Evolutionary conservation across 2,329 filamentous ascomycete species (phyloP), one percentile per base, ranked within the genome.

Genomic region (Trichoderma sp.): DNA sequence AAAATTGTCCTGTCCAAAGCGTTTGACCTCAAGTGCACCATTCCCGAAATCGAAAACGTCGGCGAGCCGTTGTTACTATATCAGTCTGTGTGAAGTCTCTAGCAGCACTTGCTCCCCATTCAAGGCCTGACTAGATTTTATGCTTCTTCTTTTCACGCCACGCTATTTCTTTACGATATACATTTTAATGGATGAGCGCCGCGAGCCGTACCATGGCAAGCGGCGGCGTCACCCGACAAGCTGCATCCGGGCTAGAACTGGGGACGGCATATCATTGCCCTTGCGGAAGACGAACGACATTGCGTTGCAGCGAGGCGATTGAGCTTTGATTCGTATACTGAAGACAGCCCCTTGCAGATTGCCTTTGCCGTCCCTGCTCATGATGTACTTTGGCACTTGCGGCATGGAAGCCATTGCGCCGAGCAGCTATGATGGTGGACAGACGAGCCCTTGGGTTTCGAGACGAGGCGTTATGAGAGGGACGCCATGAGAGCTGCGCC

Each of bases 1-100:
- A 99, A 99, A 79, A 99, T 99, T 72, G 95, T 99, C 65, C 85
- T 99, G 26, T 97, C 94, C 69, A 99, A 99, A 80, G 95, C 95
- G 2, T 99, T 99, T 76, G 95, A 99, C 77, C 85, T 99, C 66
- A 97, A 97, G 78, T 99, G 95, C 82, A 99, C 95, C 34, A 98
- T 99, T 75, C 95, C 95, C 55, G 95, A 99, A 79, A 98, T 99
- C 78, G 94, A 97, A 80, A 96, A 98, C 77, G 90, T 97, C 65
- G 95, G 95, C 79, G 95, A 99, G 79, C 95, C 95, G 24, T 83
- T 99, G 58, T 84, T 99, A 54, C 86, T 99, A 69, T 99, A 99
- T 76, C 91, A 93, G 77, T 88, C 86, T 56, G 77, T 78, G 63
- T 78, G 71, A 76, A 67, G 28, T 39, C 30, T 41, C 30, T 30